Percentiles rank a stretch among this genome's conserved stretches.
phyloP scores from a whole-genome alignment of 148 eudicot species.

The Camellia japonica region DNA sequence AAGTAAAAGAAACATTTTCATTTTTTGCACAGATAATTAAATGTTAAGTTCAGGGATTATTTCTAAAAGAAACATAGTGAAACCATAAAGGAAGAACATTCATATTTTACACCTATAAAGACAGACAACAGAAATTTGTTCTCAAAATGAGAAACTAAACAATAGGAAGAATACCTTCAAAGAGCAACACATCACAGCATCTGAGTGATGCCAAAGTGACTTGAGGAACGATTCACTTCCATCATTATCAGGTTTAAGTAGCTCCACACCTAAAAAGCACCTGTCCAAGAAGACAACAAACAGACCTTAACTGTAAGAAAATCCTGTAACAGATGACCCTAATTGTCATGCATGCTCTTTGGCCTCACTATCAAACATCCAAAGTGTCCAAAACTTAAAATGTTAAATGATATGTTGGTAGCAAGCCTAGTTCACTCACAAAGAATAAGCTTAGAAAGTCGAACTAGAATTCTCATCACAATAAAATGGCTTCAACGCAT shows the following conservation, averaged over 20 bases:
- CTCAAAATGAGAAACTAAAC: background rate
- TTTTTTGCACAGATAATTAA: too few species aligned
- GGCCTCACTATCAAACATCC: background rate
- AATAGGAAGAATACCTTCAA: conserved; percentile 42
- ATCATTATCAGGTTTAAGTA: conserved; percentile 45
- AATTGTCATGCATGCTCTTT: background rate
- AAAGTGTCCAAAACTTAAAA: background rate
- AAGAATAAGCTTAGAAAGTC: background rate
- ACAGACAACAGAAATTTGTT: background rate
- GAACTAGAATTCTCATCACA: background rate
- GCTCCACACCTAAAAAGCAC: conserved; percentile 52
- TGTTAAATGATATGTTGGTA: background rate
- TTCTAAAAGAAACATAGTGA: background rate
- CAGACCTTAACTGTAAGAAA: background rate
- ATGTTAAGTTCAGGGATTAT: background rate
- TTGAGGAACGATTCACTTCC: conserved; percentile 44
- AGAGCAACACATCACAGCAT: conserved; percentile 64
- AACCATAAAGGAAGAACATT: background rate
- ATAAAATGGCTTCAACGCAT: background rate
- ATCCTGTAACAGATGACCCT: background rate
- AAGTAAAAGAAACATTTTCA: too few species aligned
- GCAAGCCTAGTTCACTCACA: background rate
- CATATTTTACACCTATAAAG: background rate
- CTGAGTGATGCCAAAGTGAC: conserved; percentile 54
- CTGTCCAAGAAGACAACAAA: conserved; percentile 22